Base-by-base conservation (phyloP, 257 asterid genomes). In the Craterostigma plantagineum region DNA sequence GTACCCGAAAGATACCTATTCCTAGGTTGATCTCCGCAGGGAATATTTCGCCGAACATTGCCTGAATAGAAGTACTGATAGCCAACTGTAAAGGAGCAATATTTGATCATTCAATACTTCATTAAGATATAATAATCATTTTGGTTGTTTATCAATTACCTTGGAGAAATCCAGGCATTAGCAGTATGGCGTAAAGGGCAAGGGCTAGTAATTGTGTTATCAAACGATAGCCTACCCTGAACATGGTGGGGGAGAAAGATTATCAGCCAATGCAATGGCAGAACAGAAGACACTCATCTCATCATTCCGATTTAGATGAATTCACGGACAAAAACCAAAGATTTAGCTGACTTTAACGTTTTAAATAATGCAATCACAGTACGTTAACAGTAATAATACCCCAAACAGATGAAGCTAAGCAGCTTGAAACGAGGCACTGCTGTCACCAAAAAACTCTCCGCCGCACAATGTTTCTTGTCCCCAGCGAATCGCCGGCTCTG, bases 161-260 rank as follows among this genome's bases (percentile, higher is more conserved):
- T 69, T 75, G 96, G 55, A 83, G 75, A 73, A 90, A 83, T 41
- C 99, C 99, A 53, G 99, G 99, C 93, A 90, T 67, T 43, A 90
- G 96, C 35, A 90, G 58, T 73, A 75, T 69, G 38, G 99, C 91
- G 66, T 83, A 90, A 42, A 77, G 56, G 38, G 61, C 73, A 56
- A 90, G 96, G 30, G 82, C 91, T 44, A 90, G 66, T 62, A 84
- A 67, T 60, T 77, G 71, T 7, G 79, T 68, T 56, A 90, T 84
- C 99, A 95, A 83, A 30, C 92, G 92, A 63, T 80, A 90, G 45
- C 99, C 99, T 67, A 90, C 35, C 91, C 99, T 90, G 92, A 62
- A 77, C 38, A 66, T 62, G 59, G 62, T n/a, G n/a, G n/a, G n/a
- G n/a, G n/a, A 42, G 35, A 59, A 53, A 40, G 53, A 63, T 75